Evolutionary conservation across 345 rosid genomes (phyloP).

Genomic region (Citrus sinensis): DVS_A1.0 CM039163.1:27288501-27289000

Average conservation of each 20-base stretch:
- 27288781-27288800: constrained; percentile 33
- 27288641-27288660: constrained; percentile 24
- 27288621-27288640: constrained; percentile 22
- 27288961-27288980: too few species aligned
- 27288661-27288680: constrained; percentile 17
- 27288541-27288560: neutral
- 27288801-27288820: too few species aligned
- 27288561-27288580: constrained; percentile 38
- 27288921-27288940: too few species aligned
- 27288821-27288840: too few species aligned
- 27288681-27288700: constrained; percentile 35
- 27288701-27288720: constrained; percentile 27
- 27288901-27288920: too few species aligned
- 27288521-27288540: neutral
- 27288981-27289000: too few species aligned
- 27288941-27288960: too few species aligned
- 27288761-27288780: constrained; percentile 37
- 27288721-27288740: constrained; percentile 31
- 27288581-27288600: constrained; percentile 19
- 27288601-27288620: constrained; percentile 30
- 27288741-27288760: constrained; percentile 32
- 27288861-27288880: too few species aligned
- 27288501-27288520: neutral
- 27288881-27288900: too few species aligned
- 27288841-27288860: too few species aligned